These are phyloP conservation scores for Colletotrichum cereale DNA, from an alignment of 2,329 filamentous ascomycete species.

Conservation along the genomic window DNA sequence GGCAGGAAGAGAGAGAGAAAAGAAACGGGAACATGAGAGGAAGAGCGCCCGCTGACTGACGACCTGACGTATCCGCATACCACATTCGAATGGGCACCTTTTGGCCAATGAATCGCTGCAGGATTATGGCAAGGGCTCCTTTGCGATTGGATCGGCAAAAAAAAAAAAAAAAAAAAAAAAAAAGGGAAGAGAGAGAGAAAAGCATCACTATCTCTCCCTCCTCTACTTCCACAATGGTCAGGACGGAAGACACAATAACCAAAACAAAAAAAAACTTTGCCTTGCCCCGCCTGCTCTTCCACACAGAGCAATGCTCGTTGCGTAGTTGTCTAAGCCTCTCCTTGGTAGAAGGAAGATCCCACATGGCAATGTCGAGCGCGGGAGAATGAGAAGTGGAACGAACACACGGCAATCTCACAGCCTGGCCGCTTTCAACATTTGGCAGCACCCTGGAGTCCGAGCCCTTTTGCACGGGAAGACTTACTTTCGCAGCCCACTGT, in stretches of 20 bases:
- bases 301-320: not conserved
- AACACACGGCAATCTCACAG: constrained; percentile 21
- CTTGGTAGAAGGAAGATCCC: constrained; percentile 2
- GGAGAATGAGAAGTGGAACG: constrained; percentile 29
- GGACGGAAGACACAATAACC: not conserved
- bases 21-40: constrained; percentile 16
- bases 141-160: constrained; percentile 28
- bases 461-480: constrained; percentile 26
- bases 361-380: not conserved
- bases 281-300: too few species aligned
- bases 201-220: too few species aligned
- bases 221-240: not conserved
- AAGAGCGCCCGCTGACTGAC: constrained; percentile 21
- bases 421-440: constrained; percentile 28
- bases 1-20: constrained; percentile 15
- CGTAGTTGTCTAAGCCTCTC: constrained; percentile 2
- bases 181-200: too few species aligned
- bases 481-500: constrained; percentile 2
- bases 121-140: not conserved
- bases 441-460: constrained; percentile 36
- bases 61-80: constrained; percentile 11
- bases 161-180: not conserved
- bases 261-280: not conserved
- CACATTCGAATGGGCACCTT: not conserved
- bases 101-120: constrained; percentile 14